Conservation (phyloP, 2,329 filamentous ascomycete species). For the Arthroderma sp. region DNA sequence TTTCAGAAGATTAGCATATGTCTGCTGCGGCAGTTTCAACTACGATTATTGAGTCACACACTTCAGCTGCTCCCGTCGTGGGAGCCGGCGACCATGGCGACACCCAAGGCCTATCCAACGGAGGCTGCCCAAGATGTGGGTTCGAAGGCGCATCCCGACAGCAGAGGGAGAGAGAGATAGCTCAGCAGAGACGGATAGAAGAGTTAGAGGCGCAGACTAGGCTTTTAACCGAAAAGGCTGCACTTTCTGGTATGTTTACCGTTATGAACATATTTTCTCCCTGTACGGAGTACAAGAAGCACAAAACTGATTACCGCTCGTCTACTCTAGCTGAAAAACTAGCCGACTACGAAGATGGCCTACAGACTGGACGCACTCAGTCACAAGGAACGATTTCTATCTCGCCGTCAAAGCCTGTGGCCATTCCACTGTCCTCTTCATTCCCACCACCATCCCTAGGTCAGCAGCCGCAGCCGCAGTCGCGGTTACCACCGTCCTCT, state of each 20-base stretch:
- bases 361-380: constrained; percentile 38
- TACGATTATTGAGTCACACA: background rate
- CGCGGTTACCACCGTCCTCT: constrained; percentile 14
- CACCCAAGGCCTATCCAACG: background rate
- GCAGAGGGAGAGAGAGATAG: constrained; percentile 17
- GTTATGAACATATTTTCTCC: background rate
- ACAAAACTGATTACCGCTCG: constrained; percentile 6
- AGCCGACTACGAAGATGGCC: constrained; percentile 52
- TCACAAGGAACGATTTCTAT: constrained; percentile 17
- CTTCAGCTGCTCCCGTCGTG: background rate
- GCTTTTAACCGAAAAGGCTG: constrained; percentile 41
- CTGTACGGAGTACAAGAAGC: no score
- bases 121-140: constrained; percentile 31
- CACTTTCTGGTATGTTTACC: constrained; percentile 38
- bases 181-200: constrained; percentile 32
- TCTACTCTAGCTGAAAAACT: constrained; percentile 40
- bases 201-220: constrained; percentile 47
- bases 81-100: background rate
- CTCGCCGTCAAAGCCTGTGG: constrained; percentile 9
- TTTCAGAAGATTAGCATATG: background rate
- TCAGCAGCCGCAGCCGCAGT: constrained; percentile 18
- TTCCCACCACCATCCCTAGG: constrained; percentile 19
- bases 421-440: constrained; percentile 20
- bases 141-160: constrained; percentile 17
- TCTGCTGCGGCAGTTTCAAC: background rate